These are phyloP conservation scores for Fraxinus quadrangulata DNA, from an alignment of 257 asterid species.

Conservation along the genomic window DNA sequence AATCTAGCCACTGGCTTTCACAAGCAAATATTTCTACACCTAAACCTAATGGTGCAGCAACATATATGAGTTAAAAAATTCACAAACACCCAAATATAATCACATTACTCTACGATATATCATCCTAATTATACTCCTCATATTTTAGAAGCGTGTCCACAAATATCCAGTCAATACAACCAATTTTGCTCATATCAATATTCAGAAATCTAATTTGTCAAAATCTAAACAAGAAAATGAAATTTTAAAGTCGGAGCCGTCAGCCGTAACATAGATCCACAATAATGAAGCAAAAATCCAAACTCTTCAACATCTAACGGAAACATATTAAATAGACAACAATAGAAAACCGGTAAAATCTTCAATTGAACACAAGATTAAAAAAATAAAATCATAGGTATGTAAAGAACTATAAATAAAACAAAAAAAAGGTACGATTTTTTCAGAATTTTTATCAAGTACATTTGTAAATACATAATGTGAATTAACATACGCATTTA, in stretches of 20 bases:
- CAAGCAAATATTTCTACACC: not conserved
- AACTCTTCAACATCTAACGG: constrained; percentile 30
- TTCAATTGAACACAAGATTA: not conserved
- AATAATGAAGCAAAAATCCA: not conserved
- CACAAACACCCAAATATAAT: not conserved
- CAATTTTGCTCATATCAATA: not conserved
- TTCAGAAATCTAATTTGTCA: not conserved
- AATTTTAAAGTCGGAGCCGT: not conserved
- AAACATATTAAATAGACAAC: not conserved
- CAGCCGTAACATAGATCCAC: not conserved
- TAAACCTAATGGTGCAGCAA: not conserved
- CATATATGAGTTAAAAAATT: not conserved
- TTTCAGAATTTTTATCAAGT: not conserved
- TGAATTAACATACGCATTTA: not conserved
- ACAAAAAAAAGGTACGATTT: not conserved
- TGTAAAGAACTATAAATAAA: not conserved
- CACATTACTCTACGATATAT: not conserved
- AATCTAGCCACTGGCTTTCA: not conserved
- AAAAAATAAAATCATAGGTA: not conserved
- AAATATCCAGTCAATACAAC: not conserved
- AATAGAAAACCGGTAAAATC: not conserved
- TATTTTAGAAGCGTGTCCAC: not conserved
- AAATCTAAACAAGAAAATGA: not conserved
- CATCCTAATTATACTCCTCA: not conserved
- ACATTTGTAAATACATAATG: not conserved